Base-by-base conservation (phyloP, 257 asterid genomes). In the Marsdenia floribunda region DNA sequence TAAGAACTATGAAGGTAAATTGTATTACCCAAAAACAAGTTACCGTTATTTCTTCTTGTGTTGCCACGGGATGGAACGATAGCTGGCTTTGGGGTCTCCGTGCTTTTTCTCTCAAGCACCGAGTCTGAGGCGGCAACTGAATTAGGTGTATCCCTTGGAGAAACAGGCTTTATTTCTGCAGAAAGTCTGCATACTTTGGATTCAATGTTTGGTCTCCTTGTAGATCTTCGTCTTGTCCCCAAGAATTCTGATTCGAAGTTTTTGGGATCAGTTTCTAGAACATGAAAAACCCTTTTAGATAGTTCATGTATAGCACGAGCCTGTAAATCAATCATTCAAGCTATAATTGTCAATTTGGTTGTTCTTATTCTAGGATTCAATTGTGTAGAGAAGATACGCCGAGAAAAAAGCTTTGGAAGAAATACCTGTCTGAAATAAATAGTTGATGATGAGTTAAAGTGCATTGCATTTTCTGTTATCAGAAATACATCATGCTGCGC, bases 391-490 rank as follows among this genome's bases (percentile, higher is more conserved):
- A 44, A 44, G 12, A 44, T 10, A 44, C 6, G 49, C 49, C 10
- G 59, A 53, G 73, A 19, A 19, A 26, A 38, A 24, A 37, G 54
- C 54, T 18, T 19, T 19, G 22, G 16, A 66, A 22, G 18, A 18
- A 40, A 40, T 78, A 90, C 98, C 96, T 88, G 93, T 86, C 88
- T 91, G 87, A 82, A 91, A 79, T 87, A 89, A 50, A 86, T 59
- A 24, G 96, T 89, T 70, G 84, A 52, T 1, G 97, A 78, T 74
- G 97, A 82, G 79, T 94, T 94, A 86, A 94, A 94, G 77, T 86
- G 86, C 97, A 94, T 91, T 5, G 98, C 97, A 47, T 94, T 94
- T 82, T 84, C 86, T 47, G 98, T 87, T 81, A 94, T 91, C 80
- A 94, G 80, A 81, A 88, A 90, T 82, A 83, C 91, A 71, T 94